Base-by-base conservation (phyloP, 164 flowering plant species). In the Malania oleifera region DNA sequence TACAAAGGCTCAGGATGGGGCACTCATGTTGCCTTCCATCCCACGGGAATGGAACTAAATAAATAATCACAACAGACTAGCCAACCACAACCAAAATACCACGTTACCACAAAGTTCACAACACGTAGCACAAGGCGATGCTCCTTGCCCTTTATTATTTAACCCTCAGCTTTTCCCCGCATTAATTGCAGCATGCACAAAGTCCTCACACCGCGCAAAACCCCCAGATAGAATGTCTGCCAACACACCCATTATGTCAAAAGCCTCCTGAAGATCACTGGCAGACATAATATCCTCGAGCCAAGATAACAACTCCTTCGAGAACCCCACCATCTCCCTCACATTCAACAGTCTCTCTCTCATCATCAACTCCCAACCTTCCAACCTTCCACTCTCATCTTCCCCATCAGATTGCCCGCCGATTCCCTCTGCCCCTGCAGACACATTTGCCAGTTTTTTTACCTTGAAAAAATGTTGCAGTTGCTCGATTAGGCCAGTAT, bases 401-500 rank as follows among this genome's bases (percentile, higher is more conserved):
- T 67, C 79, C 35, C 67, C 84, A 20, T 57, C 74, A 1, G 61
- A 1, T 29, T 62, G 76, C n/a, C 56, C 49, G 0, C 77, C 38
- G 12, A 67, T 47, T n/a, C 66, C 77, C 58, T 67, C 80, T 17
- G 67, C 62, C 54, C 38, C 56, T 12, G 13, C 44, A 1, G 68
- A 20, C 8, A 34, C 22, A 40, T 15, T 57, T 10, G 68, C 62
- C 0, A 78, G 26, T 65, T 78, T 87, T 56, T 71, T 78, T 2
- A 74, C 72, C 76, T 93, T 93, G 78, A 90, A 82, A 59, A 83
- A 91, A 6, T 60, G 65, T 61, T 95, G 99, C 50, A 95, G 79
- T 76, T 89, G 97, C 74, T 89, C 90, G 17, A 95, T 82, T 68
- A 95, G 61, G 47, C 99, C 99, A 0, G 89, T 80, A 67, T 91